A percentile compares a stretch with the other conserved stretches of the same genome.
phyloP scores from a whole-genome alignment of 1,284 basidiomycete genomes.

The Puccinia polysora region DNA sequence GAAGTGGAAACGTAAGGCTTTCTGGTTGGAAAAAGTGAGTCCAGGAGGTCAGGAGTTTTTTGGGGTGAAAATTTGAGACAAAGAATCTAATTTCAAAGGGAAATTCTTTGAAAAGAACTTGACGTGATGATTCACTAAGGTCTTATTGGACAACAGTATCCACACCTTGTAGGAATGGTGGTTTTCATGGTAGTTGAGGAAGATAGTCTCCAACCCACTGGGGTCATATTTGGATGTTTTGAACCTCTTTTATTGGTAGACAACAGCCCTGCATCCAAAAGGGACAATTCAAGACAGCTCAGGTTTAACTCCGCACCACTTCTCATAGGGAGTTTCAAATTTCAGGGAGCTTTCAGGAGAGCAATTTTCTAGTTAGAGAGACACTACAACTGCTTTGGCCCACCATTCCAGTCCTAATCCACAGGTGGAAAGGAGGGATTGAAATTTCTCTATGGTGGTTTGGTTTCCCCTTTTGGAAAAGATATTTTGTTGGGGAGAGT shows the following conservation, averaged over 20 bases:
- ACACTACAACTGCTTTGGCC: too few relatives aligned
- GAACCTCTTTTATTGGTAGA: not conserved
- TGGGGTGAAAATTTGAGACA: not conserved
- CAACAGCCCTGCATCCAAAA: slow-evolving; percentile 4
- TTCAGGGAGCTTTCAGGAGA: not conserved
- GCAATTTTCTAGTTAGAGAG: too few relatives aligned
- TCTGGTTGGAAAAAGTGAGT: not conserved
- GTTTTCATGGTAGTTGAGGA: not conserved
- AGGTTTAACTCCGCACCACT: not conserved
- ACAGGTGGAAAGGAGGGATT: too few relatives aligned
- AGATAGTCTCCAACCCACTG: not conserved
- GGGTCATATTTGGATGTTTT: not conserved
- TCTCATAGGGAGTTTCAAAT: not conserved
- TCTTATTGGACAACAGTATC: not conserved
- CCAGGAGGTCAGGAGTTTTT: too few relatives aligned
- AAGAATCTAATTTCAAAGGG: too few relatives aligned
- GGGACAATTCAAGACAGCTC: not conserved
- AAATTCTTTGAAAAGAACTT: not conserved
- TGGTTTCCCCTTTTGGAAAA: too few relatives aligned
- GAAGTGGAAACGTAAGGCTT: too few relatives aligned
- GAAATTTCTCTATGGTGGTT: too few relatives aligned
- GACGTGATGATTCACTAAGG: not conserved
- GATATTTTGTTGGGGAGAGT: too few relatives aligned
- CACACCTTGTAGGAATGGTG: not conserved
- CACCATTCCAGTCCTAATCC: too few relatives aligned